Evolutionary conservation across 2,329 filamentous ascomycete genomes (phyloP).

Genomic region (Ceratocystis papillata): DNA sequence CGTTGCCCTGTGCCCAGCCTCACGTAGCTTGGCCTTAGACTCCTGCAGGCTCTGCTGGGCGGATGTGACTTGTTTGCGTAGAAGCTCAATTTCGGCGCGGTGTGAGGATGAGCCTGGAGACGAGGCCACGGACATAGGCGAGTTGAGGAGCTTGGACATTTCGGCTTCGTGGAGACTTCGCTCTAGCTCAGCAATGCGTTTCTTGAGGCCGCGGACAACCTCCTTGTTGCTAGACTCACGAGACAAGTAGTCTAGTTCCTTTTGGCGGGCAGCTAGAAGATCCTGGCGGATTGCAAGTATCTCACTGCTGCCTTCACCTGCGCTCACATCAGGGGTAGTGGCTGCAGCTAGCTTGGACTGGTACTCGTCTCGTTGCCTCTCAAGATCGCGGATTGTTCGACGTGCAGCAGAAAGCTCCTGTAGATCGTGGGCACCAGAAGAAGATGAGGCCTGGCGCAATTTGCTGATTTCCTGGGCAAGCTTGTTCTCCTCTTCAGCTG

Average conservation of each 20-base stretch:
- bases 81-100: conserved; percentile 46
- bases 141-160: conserved; percentile 36
- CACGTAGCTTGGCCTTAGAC: conserved; percentile 39
- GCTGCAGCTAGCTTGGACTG: conserved; percentile 36
- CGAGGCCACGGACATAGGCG: conserved; percentile 19
- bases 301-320: conserved; percentile 40
- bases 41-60: conserved; percentile 51
- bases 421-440: conserved; percentile 39
- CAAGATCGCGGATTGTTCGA: conserved; percentile 54
- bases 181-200: conserved; percentile 56
- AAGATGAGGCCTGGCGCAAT: conserved; percentile 38
- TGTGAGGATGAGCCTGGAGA: conserved; percentile 40
- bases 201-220: conserved; percentile 51
- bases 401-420: conserved; percentile 49
- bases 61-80: conserved; percentile 50
- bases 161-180: conserved; percentile 55
- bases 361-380: conserved; percentile 48
- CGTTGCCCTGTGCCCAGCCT: conserved; percentile 40
- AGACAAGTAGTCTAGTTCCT: conserved; percentile 53
- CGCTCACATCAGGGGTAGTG: conserved; percentile 30
- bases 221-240: conserved; percentile 56
- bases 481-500: conserved; percentile 54
- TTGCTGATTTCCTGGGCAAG: conserved; percentile 45
- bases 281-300: conserved; percentile 52
- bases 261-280: conserved; percentile 52